These are phyloP conservation scores for Tetracladium maxilliforme DNA, from an alignment of 2,329 filamentous ascomycete genomes.

Conservation along the genomic window DNA sequence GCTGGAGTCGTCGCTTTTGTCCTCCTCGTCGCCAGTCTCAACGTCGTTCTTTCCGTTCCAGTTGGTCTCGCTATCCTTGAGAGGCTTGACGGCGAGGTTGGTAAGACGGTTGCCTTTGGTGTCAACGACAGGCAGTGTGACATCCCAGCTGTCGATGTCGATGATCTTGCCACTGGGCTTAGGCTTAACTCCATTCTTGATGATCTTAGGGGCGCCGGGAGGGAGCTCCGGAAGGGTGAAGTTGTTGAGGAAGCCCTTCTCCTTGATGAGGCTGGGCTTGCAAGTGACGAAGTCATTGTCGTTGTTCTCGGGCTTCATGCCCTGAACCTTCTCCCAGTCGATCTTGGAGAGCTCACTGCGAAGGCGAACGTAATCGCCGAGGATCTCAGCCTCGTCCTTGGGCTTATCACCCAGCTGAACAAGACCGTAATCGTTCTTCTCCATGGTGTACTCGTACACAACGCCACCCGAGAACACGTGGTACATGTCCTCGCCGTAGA, in stretches of 20 bases:
- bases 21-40: too few relatives aligned
- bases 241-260: constrained; percentile 56
- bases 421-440: constrained; percentile 50
- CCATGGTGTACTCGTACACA: constrained; percentile 70
- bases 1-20: too few relatives aligned
- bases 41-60: too few relatives aligned
- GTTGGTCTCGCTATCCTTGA: constrained; percentile 37
- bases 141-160: constrained; percentile 33
- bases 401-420: constrained; percentile 35
- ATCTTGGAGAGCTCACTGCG: constrained; percentile 61
- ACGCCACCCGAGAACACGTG: constrained; percentile 58
- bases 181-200: constrained; percentile 58
- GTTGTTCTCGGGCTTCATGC: constrained; percentile 40
- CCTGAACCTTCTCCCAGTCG: constrained; percentile 53
- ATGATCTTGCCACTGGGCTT: constrained; percentile 53
- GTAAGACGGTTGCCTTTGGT: constrained; percentile 41
- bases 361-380: constrained; percentile 58
- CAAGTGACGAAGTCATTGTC: constrained; percentile 47
- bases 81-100: constrained; percentile 42
- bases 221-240: constrained; percentile 65
- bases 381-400: constrained; percentile 41
- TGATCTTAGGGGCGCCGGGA: constrained; percentile 52
- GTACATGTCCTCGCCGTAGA: constrained; percentile 60
- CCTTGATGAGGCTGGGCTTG: constrained; percentile 48
- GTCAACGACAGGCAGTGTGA: constrained; percentile 41